Evolutionary conservation across 192 early-diverging fungal genomes (phyloP), one percentile per base, ranked within the genome.

Genomic region (Phlyctochytrium planicorne): DNA sequence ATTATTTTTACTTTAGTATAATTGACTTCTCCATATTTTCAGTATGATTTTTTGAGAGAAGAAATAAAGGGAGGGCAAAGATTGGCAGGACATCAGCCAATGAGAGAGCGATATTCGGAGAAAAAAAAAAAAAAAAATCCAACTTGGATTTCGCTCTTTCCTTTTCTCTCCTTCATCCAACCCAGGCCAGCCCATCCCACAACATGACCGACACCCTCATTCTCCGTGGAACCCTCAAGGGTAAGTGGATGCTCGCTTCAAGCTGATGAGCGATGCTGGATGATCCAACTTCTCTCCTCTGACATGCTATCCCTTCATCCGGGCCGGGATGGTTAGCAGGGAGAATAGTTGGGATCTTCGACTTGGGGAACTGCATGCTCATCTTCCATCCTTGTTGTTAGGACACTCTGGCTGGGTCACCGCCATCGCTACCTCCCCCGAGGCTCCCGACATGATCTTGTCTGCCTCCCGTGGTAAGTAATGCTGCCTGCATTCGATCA

Each of bases 401-500:
- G 93, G 93, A 72, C 94, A 95, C 84, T 78, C 75, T 74, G 89
- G 87, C 68, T 92, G 91, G 84, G 93, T 99, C 80, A 99, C 97
- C 70, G 90, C 95, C 78, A 92, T 99, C 73, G 95, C 96, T 81
- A 99, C 97, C 82, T 90, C 93, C 66, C 85, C 90, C 62, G 97
- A 98, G 89, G 82, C 88, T 78, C 95, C 94, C 68, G 93, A 98
- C 85, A 94, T 94, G 84, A 85, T 99, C 71, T 85, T 99, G 80
- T 95, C 97, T 64, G 91, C 93, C 40, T 99, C 97, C 65, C 93
- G 97, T 82, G 92, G 90, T 91, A 86, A 52, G 87, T 86, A 62
- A 27, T 34, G n/a, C n/a, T n/a, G n/a, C n/a, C n/a, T n/a, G n/a
- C n/a, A n/a, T n/a, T n/a, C n/a, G n/a, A n/a, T 37, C n/a, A 23